Percentiles rank a stretch among this genome's conserved stretches.
Conservation (phyloP, 257 asterid species). For the Ehretia macrophylla region DNA sequence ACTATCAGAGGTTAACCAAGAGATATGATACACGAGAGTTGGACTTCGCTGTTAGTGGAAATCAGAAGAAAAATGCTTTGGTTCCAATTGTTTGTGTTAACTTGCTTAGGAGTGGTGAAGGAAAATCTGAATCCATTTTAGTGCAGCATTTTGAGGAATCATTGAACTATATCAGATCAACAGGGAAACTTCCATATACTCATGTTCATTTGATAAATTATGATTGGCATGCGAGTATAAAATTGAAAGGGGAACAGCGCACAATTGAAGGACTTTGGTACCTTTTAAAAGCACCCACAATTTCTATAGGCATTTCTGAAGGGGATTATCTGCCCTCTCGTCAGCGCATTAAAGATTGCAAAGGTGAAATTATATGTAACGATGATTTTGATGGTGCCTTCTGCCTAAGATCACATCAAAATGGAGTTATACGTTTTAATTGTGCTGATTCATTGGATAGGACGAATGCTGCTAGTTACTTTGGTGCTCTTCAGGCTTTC, state of each 20-base stretch:
- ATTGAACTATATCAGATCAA: slow-evolving; percentile 63
- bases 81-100: slow-evolving; percentile 94
- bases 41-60: slow-evolving; percentile 54
- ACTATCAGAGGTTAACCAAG: slow-evolving; percentile 84
- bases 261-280: slow-evolving; percentile 98
- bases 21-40: slow-evolving; percentile 82
- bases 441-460: slow-evolving; percentile 99
- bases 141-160: slow-evolving; percentile 97
- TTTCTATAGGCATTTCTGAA: slow-evolving; percentile 72
- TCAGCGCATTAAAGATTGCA: slow-evolving; percentile 71
- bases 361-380: slow-evolving; percentile 80
- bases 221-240: slow-evolving; percentile 99
- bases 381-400: slow-evolving; percentile 87
- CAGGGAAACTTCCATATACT: slow-evolving; percentile 75
- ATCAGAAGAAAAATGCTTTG: slow-evolving; percentile 69
- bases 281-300: slow-evolving; percentile 88
- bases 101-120: slow-evolving; percentile 83
- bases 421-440: slow-evolving; percentile 94
- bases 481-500: slow-evolving; percentile 97
- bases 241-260: slow-evolving; percentile 91
- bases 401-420: slow-evolving; percentile 96
- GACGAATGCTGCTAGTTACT: slow-evolving; percentile 98
- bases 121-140: slow-evolving; percentile 88
- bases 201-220: slow-evolving; percentile 86
- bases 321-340: slow-evolving; percentile 94